phyloP scores from a whole-genome alignment of 2,329 filamentous ascomycete species.

The Trichoderma polysporum region DNA sequence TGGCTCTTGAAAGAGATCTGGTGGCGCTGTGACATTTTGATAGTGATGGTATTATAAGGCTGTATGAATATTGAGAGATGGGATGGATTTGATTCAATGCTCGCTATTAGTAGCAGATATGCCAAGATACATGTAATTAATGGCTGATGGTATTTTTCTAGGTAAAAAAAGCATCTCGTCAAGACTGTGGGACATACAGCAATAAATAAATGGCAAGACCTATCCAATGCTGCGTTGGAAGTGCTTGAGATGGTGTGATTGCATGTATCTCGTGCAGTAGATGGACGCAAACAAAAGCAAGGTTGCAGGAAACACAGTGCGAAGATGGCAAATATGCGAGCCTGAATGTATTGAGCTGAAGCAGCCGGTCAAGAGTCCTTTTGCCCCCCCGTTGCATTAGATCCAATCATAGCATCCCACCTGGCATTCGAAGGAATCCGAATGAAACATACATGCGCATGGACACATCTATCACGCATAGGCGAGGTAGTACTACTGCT shows the following conservation, averaged over 20 bases:
- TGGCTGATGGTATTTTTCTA: background rate
- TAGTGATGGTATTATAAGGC: background rate
- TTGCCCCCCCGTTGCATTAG: background rate
- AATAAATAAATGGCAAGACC: background rate
- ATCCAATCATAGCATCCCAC: constrained; percentile 13
- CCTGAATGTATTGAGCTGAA: background rate
- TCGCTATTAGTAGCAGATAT: background rate
- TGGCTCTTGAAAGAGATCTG: background rate
- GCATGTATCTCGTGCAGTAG: constrained; percentile 7
- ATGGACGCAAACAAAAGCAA: background rate
- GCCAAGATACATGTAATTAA: no score
- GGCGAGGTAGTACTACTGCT: constrained; percentile 1
- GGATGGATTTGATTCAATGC: background rate
- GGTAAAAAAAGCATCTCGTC: background rate
- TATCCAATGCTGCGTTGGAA: background rate
- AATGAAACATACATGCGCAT: constrained; percentile 12
- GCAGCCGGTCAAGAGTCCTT: background rate
- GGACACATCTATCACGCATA: background rate
- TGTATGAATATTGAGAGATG: background rate
- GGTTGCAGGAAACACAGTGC: constrained; percentile 3
- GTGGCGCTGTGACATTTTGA: background rate
- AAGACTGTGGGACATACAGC: background rate
- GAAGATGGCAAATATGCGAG: background rate
- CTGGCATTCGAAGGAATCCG: background rate
- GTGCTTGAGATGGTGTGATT: constrained; percentile 1